Percentiles rank a stretch among this genome's conserved stretches.
These are phyloP conservation scores for Scleromitrula shiraiana DNA, from an alignment of 2,329 filamentous ascomycete species.

Conservation along the genomic window DNA sequence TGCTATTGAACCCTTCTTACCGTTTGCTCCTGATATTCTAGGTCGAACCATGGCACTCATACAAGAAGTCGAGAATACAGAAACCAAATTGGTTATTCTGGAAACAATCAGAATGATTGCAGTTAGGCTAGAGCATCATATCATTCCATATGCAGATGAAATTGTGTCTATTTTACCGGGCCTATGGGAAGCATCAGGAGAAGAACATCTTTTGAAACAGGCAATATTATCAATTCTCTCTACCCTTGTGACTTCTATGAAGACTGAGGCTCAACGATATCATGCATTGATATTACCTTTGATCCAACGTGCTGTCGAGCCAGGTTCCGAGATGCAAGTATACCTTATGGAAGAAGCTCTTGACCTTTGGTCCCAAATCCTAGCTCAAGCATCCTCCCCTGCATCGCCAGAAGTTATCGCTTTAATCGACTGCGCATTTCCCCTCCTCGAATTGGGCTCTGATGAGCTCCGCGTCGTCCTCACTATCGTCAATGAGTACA, in stretches of 20 bases:
- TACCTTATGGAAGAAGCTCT: conserved; percentile 89
- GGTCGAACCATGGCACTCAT: conserved; percentile 69
- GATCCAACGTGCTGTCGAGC: conserved; percentile 70
- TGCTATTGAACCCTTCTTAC: conserved; percentile 61
- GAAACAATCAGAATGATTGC: conserved; percentile 80
- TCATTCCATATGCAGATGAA: conserved; percentile 61
- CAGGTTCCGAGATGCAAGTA: conserved; percentile 64
- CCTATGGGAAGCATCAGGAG: conserved; percentile 75
- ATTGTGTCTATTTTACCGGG: conserved; percentile 73
- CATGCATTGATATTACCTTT: conserved; percentile 75
- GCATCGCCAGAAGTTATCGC: conserved; percentile 53
- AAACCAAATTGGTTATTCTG: conserved; percentile 84
- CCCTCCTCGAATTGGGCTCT: conserved; percentile 57
- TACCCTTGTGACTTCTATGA: conserved; percentile 80
- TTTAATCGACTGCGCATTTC: conserved; percentile 55
- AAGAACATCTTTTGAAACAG: conserved; percentile 86
- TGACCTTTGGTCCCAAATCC: conserved; percentile 76
- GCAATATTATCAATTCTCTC: conserved; percentile 80
- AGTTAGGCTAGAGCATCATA: conserved; percentile 69
- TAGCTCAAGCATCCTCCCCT: conserved; percentile 57
- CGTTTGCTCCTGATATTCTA: conserved; percentile 68
- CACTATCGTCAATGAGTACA: conserved; percentile 61
- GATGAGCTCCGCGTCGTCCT: conserved; percentile 55
- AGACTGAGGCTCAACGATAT: conserved; percentile 66
- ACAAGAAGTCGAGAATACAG: conserved; percentile 68